Conservation (phyloP, 495 filamentous ascomycete species). For the Venustampulla echinocandica region DNA sequence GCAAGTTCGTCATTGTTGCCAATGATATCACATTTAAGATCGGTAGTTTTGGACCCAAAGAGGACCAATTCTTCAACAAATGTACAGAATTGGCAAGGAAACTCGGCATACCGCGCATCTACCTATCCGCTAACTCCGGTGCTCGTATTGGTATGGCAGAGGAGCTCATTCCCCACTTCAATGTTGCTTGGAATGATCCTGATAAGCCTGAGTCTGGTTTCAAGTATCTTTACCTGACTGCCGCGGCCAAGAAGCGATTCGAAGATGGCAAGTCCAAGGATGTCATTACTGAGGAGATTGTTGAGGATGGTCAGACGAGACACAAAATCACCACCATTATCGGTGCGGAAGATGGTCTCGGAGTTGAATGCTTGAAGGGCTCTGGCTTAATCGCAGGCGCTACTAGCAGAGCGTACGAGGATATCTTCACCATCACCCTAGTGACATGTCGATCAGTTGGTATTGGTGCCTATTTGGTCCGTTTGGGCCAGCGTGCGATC, state of each 20-base stretch:
- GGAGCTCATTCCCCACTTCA: slow-evolving; percentile 94
- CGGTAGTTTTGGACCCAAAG: slow-evolving; percentile 89
- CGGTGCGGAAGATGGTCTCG: slow-evolving; percentile 89
- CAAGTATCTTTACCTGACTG: slow-evolving; percentile 95
- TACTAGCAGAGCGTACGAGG: slow-evolving; percentile 92
- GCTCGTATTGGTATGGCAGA: slow-evolving; percentile 95
- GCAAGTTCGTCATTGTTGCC: slow-evolving; percentile 90
- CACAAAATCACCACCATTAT: slow-evolving; percentile 93
- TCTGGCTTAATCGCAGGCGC: slow-evolving; percentile 97
- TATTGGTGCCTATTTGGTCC: slow-evolving; percentile 96
- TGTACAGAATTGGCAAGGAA: slow-evolving; percentile 92
- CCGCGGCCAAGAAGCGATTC: slow-evolving; percentile 79
- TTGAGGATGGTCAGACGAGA: slow-evolving; percentile 80
- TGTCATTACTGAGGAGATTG: slow-evolving; percentile 82
- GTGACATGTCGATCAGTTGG: slow-evolving; percentile 95
- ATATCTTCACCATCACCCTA: slow-evolving; percentile 97
- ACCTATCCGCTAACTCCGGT: slow-evolving; percentile 98
- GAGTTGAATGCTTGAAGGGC: slow-evolving; percentile 94
- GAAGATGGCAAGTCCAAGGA: slow-evolving; percentile 70
- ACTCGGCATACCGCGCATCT: slow-evolving; percentile 91
- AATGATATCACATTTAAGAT: slow-evolving; percentile 99
- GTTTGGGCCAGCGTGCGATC: slow-evolving; percentile 93
- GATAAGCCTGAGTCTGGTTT: slow-evolving; percentile 82
- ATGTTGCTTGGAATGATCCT: slow-evolving; percentile 88
- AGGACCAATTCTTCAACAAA: slow-evolving; percentile 98